These are phyloP conservation scores for Huntiella savannae DNA, from an alignment of 2,329 filamentous ascomycete genomes.

Conservation along the genomic window DNA sequence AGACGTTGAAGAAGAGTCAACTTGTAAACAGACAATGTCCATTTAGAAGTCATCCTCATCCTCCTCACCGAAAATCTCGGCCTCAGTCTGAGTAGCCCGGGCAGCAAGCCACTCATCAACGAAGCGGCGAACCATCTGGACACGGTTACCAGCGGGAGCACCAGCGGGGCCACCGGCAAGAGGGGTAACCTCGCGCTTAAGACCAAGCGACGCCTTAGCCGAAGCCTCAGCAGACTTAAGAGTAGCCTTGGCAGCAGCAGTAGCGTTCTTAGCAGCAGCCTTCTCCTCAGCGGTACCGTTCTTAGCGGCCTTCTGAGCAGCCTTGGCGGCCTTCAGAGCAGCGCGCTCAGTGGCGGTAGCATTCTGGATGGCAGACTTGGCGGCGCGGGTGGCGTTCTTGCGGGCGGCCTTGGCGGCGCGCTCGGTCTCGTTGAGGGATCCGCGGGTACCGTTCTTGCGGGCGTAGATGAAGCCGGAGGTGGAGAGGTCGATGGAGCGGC, in stretches of 20 bases:
- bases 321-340: not conserved
- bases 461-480: not conserved
- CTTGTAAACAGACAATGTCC: not conserved
- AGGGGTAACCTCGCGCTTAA: not conserved
- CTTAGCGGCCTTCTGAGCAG: not conserved
- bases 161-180: not conserved
- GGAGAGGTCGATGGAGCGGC: not conserved
- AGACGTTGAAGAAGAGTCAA: not conserved
- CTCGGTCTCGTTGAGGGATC: not conserved
- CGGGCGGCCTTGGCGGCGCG: not conserved
- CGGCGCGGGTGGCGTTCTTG: not conserved
- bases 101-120: conserved; percentile 6
- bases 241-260: not conserved
- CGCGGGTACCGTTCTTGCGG: conserved; percentile 2
- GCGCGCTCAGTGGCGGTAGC: not conserved
- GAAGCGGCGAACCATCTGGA: conserved; percentile 6
- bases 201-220: not conserved
- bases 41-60: conserved; percentile 8
- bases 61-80: conserved; percentile 7
- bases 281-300: conserved; percentile 1
- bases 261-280: conserved; percentile 1
- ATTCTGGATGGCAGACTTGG: not conserved
- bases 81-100: conserved; percentile 5
- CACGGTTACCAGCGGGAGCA: conserved; percentile 3
- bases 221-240: not conserved